A percentile compares a stretch with the other conserved stretches of the same genome.
phyloP scores from a whole-genome alignment of 306 rosid species.

The Purshia tridentata region DNA sequence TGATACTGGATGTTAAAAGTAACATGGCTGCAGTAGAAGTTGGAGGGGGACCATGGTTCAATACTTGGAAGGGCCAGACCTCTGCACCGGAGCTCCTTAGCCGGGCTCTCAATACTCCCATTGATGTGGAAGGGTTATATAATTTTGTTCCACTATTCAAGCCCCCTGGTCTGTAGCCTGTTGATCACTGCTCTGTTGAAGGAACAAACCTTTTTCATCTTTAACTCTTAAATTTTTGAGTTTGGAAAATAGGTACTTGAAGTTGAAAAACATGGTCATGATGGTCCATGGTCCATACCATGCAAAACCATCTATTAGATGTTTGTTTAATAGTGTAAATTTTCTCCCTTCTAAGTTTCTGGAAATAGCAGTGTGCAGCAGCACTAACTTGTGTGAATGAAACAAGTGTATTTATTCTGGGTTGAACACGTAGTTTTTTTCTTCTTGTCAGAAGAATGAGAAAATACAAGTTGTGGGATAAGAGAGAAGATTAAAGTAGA shows the following conservation, averaged over 20 bases:
- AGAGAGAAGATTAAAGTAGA: no score
- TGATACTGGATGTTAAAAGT: constrained; percentile 70
- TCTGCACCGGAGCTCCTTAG: constrained; percentile 43
- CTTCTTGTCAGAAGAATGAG: no score
- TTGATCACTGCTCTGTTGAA: not conserved
- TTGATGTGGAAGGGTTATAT: constrained; percentile 54
- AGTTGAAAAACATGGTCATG: not conserved
- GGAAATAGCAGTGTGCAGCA: no score
- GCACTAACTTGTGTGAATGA: no score
- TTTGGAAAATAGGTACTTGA: not conserved
- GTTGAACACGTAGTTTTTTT: no score
- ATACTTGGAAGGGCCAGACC: constrained; percentile 77
- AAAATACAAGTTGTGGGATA: no score
- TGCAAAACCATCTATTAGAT: no score
- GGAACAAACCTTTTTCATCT: not conserved
- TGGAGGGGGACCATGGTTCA: constrained; percentile 98
- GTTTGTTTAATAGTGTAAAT: no score
- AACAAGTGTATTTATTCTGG: no score
- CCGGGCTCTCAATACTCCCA: constrained; percentile 51
- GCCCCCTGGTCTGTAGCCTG: constrained; percentile 80
- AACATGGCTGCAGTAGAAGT: constrained; percentile 86
- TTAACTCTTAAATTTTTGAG: not conserved
- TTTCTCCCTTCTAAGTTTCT: no score
- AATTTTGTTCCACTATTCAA: constrained; percentile 55
- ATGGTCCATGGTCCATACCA: no score